Percentiles rank a stretch among this genome's conserved stretches.
These are phyloP conservation scores for Echria macrotheca DNA, from an alignment of 495 filamentous ascomycete species.

Conservation along the genomic window DNA sequence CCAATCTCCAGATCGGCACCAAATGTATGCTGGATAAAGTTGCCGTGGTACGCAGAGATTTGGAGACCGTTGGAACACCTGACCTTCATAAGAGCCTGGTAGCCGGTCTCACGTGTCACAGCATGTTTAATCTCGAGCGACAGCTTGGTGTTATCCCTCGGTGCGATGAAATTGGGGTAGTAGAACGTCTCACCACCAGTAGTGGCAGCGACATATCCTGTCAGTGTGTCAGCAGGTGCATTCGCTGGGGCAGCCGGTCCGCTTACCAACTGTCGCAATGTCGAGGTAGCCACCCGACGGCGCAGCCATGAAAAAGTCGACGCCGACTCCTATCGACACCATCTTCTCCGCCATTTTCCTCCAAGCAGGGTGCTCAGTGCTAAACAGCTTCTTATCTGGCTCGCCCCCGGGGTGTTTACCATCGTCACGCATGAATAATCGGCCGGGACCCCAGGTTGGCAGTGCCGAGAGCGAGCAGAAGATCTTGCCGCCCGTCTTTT, in stretches of 20 bases:
- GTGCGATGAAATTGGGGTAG: conserved; percentile 90
- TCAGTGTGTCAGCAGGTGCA: background rate
- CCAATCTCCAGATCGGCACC: conserved; percentile 95
- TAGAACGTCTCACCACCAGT: conserved; percentile 93
- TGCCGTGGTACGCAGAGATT: conserved; percentile 88
- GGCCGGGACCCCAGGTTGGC: conserved; percentile 85
- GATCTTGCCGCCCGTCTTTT: conserved; percentile 85
- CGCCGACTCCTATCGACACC: conserved; percentile 80
- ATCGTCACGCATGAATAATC: conserved; percentile 79
- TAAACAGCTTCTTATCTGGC: conserved; percentile 85
- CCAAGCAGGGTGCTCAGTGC: conserved; percentile 82
- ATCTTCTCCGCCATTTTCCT: conserved; percentile 78
- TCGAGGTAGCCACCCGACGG: conserved; percentile 87
- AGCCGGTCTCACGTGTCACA: conserved; percentile 88
- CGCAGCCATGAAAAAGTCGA: conserved; percentile 91
- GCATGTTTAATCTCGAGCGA: conserved; percentile 80
- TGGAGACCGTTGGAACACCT: conserved; percentile 95
- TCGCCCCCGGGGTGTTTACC: conserved; percentile 81
- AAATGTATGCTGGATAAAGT: conserved; percentile 91
- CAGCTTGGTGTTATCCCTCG: conserved; percentile 78
- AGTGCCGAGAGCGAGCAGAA: conserved; percentile 78
- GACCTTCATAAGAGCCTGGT: conserved; percentile 97
- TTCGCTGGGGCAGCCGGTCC: background rate
- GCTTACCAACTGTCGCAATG: conserved; percentile 85
- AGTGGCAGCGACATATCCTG: conserved; percentile 64